Percentiles rank a stretch among this genome's conserved stretches.
phyloP scores from a whole-genome alignment of 768 basidiomycete genomes.

The Kwoniella botswanensis region DNA sequence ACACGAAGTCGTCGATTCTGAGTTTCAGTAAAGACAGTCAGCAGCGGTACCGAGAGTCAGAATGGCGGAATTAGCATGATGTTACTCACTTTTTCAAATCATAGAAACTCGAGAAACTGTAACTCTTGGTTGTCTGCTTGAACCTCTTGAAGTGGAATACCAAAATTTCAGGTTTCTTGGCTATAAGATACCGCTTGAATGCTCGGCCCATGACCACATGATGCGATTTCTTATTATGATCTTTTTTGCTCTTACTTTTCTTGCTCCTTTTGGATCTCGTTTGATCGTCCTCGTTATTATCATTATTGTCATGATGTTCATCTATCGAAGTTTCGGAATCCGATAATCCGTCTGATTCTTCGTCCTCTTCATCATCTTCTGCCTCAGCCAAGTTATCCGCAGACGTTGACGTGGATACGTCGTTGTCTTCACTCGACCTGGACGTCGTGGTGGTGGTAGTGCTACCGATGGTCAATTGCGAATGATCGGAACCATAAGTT shows the following conservation, averaged over 20 bases:
- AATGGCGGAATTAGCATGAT: not conserved
- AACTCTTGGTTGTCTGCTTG: conserved; percentile 73
- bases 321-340: conserved; percentile 42
- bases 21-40: not conserved
- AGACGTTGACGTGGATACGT: not conserved
- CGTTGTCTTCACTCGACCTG: conserved; percentile 11
- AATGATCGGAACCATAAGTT: conserved; percentile 5
- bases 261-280: conserved; percentile 29
- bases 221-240: conserved; percentile 54
- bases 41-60: too few relatives aligned
- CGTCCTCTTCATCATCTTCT: conserved; percentile 9
- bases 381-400: conserved; percentile 25
- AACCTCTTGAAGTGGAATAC: conserved; percentile 94
- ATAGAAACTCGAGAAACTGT: conserved; percentile 55
- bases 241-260: conserved; percentile 19
- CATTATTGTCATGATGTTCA: conserved; percentile 20
- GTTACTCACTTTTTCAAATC: conserved; percentile 57
- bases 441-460: conserved; percentile 6
- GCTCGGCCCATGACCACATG: conserved; percentile 80
- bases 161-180: conserved; percentile 74
- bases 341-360: conserved; percentile 42
- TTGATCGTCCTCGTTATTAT: conserved; percentile 1
- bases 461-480: conserved; percentile 6
- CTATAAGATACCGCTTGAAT: conserved; percentile 93
- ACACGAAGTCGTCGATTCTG: conserved; percentile 86